Base-by-base conservation (phyloP, 345 rosid species). In the Alliaria petiolata region DNA sequence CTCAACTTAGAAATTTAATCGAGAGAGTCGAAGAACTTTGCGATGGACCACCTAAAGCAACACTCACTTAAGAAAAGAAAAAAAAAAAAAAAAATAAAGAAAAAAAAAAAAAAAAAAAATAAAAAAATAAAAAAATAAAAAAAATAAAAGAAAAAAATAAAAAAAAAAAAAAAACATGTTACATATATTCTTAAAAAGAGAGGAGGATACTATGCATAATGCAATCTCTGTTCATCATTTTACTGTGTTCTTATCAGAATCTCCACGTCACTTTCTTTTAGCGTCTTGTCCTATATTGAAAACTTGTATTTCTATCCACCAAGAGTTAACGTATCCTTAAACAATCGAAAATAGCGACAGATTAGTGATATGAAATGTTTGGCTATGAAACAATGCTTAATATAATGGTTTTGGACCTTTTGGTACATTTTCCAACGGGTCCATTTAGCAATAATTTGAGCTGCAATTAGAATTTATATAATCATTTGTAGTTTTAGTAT, bases 321-420 rank as follows among this genome's bases (percentile, higher is more conserved):
- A 42, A 58, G 67, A 57, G 67, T 58, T 49, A 74, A 74, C 47
- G 40, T 19, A 74, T 74, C 78, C 78, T 74, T 74, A 74, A 66
- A 74, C 67, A 66, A 74, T 74, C 78, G 78, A 74, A 74, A 74
- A 74, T 66, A 74, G 72, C 72, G 78, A 66, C 78, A 65, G 30
- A 58, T 66, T 74, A 66, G 67, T 58, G 72, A 66, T 65, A 66
- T 49, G 54, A 66, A 58, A 66, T 58, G 72, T 34, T 58, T 74
- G 72, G 78, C 54, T 40, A 22, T 34, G 72, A 58, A 49, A 40
- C 61, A 42, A 49, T 50, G 67, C 15, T 40, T 6, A 39, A 39
- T 34, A 47, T 46, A 57, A 30, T 55, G 54, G 45, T 20, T 58
- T 49, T 31, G 53, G 45, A 58, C 38, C 62, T 58, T 74, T 74